Base-by-base conservation (phyloP, 23 red algal genomes). In the Pyropia yezoensis region DNA sequence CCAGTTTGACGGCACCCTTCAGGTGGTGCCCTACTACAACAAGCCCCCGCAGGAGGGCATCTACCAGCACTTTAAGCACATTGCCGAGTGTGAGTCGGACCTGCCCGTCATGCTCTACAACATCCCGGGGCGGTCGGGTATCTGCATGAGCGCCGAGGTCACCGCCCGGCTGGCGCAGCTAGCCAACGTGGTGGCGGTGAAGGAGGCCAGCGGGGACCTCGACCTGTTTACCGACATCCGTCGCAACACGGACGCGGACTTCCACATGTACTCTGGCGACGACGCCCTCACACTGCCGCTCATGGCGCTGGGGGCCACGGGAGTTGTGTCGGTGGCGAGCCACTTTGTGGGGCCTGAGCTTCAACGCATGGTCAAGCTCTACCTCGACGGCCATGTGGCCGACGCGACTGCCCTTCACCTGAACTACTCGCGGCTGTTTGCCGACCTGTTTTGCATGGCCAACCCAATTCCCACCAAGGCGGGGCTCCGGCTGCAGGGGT, bases 1-100 rank as follows among this genome's bases (percentile, higher is more conserved):
- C 7, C 80, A 86, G 22, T 52, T 98, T 0, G 94, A 98, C 27
- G 94, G 78, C 50, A 98, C 94, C 3, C 78, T 98, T 8, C 94
- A 98, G 66, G 94, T 98, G 25, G 94, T 98, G 28, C 94, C 94
- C 6, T 98, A 98, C 67, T 98, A 98, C 63, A 98, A 98, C 80
- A 98, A 98, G 59, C 94, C 94, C 14, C 94, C 94, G 6, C 94
- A 98, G 69, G 78, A 90, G 65, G 94, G 94, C 14, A 77, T 98
- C 21, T 90, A 87, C 52, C 70, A 72, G 49, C 94, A 98, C 52
- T 98, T 98, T 83, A 62, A 71, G n/a, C 61, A 82, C 49, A 81
- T 90, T 67, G 94, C 85, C 27, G 47, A 82, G 24, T 81, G 78
- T 23, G 86, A 87, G 65, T 86, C 94, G 2, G 94, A 98, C 65